Evolutionary conservation across 495 filamentous ascomycete genomes (phyloP).

Genomic region (Penicillium egyptiacum): DNA sequence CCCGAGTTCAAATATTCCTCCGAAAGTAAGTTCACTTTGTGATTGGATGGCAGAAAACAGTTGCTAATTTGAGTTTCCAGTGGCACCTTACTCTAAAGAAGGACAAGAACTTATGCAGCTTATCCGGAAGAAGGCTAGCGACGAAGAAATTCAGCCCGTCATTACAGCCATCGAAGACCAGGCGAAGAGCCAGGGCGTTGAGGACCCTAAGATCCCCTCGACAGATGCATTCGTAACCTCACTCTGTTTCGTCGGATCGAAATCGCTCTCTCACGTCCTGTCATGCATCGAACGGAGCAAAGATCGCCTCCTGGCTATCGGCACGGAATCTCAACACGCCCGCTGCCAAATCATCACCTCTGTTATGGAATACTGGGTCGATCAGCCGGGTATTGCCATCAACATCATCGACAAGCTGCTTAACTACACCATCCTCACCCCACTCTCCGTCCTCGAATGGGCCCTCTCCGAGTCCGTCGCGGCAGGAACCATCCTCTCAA

Average conservation of each 20-base stretch:
- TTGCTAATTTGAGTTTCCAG: constrained; percentile 40
- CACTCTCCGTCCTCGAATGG: constrained; percentile 83
- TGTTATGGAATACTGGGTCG: constrained; percentile 89
- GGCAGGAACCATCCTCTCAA: constrained; percentile 66
- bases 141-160: constrained; percentile 74
- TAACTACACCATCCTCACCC: constrained; percentile 92
- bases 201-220: constrained; percentile 73
- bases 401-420: constrained; percentile 95
- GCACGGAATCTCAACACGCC: constrained; percentile 66
- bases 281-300: constrained; percentile 96
- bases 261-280: constrained; percentile 92
- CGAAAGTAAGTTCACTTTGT: constrained; percentile 57
- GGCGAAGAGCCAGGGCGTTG: constrained; percentile 62
- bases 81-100: constrained; percentile 75
- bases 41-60: background rate
- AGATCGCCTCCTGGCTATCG: constrained; percentile 79
- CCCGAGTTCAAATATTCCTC: constrained; percentile 90
- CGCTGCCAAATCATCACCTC: constrained; percentile 84
- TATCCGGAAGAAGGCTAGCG: constrained; percentile 77
- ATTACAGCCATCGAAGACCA: constrained; percentile 75
- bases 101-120: constrained; percentile 76
- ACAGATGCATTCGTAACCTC: constrained; percentile 92
- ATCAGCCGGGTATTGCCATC: constrained; percentile 89
- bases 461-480: constrained; percentile 64
- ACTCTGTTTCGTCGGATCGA: constrained; percentile 88